phyloP scores from a whole-genome alignment of 2,329 filamentous ascomycete species.

The Nothomitra cinnamomea region DNA sequence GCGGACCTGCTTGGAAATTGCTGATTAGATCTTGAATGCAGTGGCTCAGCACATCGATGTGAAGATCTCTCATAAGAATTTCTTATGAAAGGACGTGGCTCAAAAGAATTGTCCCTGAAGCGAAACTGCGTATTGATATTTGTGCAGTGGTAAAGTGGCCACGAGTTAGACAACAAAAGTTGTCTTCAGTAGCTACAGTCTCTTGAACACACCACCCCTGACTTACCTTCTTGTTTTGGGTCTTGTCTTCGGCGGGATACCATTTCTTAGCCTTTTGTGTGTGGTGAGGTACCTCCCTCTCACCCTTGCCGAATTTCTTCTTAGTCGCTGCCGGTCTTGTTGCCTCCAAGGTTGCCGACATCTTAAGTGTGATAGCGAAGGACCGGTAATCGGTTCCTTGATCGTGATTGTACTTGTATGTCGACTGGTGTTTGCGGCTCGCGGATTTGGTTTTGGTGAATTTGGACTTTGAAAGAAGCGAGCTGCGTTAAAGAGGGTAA shows the following conservation, averaged over 20 bases:
- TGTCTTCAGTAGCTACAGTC: background rate
- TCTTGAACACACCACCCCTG: background rate
- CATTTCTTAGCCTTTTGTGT: constrained; percentile 95
- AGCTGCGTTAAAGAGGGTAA: background rate
- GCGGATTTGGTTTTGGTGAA: background rate
- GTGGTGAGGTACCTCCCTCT: constrained; percentile 73
- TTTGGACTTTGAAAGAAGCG: background rate
- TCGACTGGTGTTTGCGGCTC: background rate
- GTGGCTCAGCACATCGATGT: no score
- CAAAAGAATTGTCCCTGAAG: no score
- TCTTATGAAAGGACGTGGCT: no score
- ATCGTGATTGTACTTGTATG: background rate
- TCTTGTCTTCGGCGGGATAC: constrained; percentile 91
- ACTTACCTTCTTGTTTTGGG: constrained; percentile 88
- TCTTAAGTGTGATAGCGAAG: background rate
- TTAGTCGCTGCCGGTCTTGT: constrained; percentile 33
- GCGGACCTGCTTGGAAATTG: constrained; percentile 50
- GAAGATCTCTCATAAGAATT: no score
- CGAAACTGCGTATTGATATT: no score
- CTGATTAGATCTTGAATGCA: background rate
- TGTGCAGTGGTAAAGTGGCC: no score
- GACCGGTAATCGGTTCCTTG: background rate
- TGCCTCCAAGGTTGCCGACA: constrained; percentile 5
- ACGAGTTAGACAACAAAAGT: background rate
- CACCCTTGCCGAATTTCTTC: constrained; percentile 97